A percentile compares a stretch with the other conserved stretches of the same genome.
These are phyloP conservation scores for Spirogloea muscicola DNA, from an alignment of 139 green algal species.

Conservation along the genomic window DNA sequence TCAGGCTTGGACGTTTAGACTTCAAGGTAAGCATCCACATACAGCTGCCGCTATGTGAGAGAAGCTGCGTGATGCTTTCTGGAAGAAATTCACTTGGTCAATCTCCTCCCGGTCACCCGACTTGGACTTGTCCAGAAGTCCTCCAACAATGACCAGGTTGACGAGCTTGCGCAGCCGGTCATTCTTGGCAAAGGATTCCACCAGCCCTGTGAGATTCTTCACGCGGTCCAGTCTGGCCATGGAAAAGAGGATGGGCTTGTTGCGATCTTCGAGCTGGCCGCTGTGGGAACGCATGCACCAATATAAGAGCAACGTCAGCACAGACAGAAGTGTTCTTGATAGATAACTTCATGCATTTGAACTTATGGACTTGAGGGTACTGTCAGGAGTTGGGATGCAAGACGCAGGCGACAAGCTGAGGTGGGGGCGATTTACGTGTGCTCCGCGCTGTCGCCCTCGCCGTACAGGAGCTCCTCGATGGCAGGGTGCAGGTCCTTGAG, in stretches of 20 bases:
- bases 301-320: too few relatives aligned
- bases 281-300: background rate
- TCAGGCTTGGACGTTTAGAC: too few relatives aligned
- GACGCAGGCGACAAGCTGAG: too few relatives aligned
- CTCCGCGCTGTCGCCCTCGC: slow-evolving; percentile 24
- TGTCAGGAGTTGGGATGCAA: too few relatives aligned
- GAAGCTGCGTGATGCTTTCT: too few relatives aligned
- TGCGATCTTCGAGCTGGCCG: slow-evolving; percentile 56
- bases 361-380: too few relatives aligned
- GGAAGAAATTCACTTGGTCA: slow-evolving; percentile 61
- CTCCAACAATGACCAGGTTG: slow-evolving; percentile 80
- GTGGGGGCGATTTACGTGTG: slow-evolving; percentile 20
- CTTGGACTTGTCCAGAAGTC: slow-evolving; percentile 59
- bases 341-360: too few relatives aligned
- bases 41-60: too few relatives aligned
- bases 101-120: slow-evolving; percentile 68
- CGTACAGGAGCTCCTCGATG: slow-evolving; percentile 68
- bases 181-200: slow-evolving; percentile 61
- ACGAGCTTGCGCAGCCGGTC: slow-evolving; percentile 56
- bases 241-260: slow-evolving; percentile 76
- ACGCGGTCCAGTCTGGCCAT: slow-evolving; percentile 78
- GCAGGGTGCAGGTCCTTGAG: slow-evolving; percentile 64
- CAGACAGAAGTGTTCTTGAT: too few relatives aligned
- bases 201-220: slow-evolving; percentile 81
- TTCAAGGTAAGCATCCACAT: too few relatives aligned